Percentiles rank a stretch among this genome's conserved stretches.
These are phyloP conservation scores for Tetradesmus obliquus DNA, from an alignment of 139 green algal species.

Conservation along the genomic window DNA sequence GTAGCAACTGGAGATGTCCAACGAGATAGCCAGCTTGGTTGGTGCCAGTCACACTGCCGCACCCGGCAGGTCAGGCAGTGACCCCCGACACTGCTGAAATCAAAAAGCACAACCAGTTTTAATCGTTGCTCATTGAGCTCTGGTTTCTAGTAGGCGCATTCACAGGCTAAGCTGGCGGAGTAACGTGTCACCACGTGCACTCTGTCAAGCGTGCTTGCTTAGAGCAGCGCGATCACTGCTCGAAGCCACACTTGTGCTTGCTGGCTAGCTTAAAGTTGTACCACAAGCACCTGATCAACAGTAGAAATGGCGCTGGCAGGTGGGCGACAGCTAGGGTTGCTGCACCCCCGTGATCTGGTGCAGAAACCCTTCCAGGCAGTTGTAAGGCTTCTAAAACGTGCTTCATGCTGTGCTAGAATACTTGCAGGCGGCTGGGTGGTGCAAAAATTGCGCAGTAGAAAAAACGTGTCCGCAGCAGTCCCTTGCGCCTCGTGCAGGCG, in stretches of 20 bases:
- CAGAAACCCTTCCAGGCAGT: background rate
- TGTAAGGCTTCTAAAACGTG: background rate
- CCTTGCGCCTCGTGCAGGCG: background rate
- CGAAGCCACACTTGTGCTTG: background rate
- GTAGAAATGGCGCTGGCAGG: background rate
- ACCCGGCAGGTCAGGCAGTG: too few species aligned
- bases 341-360: background rate
- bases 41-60: too few species aligned
- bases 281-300: background rate
- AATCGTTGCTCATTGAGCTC: too few species aligned
- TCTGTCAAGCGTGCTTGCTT: background rate
- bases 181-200: slow-evolving; percentile 3
- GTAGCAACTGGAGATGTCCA: too few species aligned
- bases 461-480: background rate
- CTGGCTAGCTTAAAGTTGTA: background rate
- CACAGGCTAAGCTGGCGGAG: background rate
- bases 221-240: background rate
- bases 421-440: background rate
- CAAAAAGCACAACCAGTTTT: too few species aligned
- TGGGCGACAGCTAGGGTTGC: slow-evolving; percentile 8
- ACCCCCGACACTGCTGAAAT: too few species aligned
- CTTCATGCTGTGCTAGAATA: background rate
- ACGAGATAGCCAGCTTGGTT: too few species aligned
- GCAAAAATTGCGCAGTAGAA: background rate
- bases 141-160: too few species aligned